Percentiles rank a stretch among this genome's conserved stretches.
These are phyloP conservation scores for Monascus ruber DNA, from an alignment of 2,329 filamentous ascomycete species.

Conservation along the genomic window DNA sequence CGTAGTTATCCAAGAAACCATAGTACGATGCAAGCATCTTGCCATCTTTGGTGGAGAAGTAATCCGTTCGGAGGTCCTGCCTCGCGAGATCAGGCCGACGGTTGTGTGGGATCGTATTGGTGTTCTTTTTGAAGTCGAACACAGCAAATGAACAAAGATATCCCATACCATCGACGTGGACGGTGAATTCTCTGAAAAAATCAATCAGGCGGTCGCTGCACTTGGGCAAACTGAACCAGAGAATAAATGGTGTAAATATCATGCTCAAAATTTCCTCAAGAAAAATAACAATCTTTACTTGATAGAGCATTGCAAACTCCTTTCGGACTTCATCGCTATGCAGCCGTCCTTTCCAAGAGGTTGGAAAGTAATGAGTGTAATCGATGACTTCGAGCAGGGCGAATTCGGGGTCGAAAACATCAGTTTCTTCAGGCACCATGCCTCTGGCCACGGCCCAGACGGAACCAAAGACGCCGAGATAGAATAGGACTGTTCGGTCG, in stretches of 20 bases:
- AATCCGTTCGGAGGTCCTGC: slow-evolving; percentile 72
- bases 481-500: slow-evolving; percentile 82
- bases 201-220: slow-evolving; percentile 90
- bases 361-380: slow-evolving; percentile 83
- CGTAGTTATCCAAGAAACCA: slow-evolving; percentile 88
- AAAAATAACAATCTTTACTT: slow-evolving; percentile 85
- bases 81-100: slow-evolving; percentile 19
- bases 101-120: slow-evolving; percentile 42
- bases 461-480: slow-evolving; percentile 68
- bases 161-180: slow-evolving; percentile 90
- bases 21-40: slow-evolving; percentile 98
- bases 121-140: slow-evolving; percentile 86
- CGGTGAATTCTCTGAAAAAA: slow-evolving; percentile 95
- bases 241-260: slow-evolving; percentile 77
- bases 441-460: slow-evolving; percentile 77
- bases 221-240: slow-evolving; percentile 74
- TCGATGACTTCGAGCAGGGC: slow-evolving; percentile 80
- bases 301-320: slow-evolving; percentile 83
- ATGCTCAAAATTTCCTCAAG: slow-evolving; percentile 87
- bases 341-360: slow-evolving; percentile 78
- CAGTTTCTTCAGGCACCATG: slow-evolving; percentile 73
- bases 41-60: slow-evolving; percentile 87
- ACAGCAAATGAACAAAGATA: slow-evolving; percentile 96
- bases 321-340: slow-evolving; percentile 87
- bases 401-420: slow-evolving; percentile 84